A percentile compares a stretch with the other conserved stretches of the same genome.
phyloP scores from a whole-genome alignment of 305 asterid species.

The Solanum hybrid region DNA sequence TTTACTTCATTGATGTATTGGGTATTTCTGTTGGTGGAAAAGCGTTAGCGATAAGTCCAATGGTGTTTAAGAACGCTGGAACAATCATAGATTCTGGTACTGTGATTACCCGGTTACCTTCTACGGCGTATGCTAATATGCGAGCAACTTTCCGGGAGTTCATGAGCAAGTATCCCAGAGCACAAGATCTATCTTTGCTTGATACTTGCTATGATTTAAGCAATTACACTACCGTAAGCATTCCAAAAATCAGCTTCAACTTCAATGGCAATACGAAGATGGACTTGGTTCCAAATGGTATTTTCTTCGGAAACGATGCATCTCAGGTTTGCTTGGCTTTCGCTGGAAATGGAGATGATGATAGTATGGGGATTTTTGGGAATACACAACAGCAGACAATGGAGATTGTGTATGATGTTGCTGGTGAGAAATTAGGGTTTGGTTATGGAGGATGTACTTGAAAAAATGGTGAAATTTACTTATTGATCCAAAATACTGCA shows the following conservation, averaged over 20 bases:
- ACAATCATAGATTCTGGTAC: constrained; percentile 75
- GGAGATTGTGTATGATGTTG: constrained; percentile 73
- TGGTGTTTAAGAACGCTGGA: constrained; percentile 42
- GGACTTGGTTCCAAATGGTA: constrained; percentile 29
- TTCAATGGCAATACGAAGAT: constrained; percentile 40
- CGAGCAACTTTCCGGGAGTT: constrained; percentile 32
- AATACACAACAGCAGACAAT: constrained; percentile 57
- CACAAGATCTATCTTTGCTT: constrained; percentile 35
- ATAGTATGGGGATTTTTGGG: constrained; percentile 44
- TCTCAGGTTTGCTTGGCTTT: constrained; percentile 58
- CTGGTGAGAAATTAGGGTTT: constrained; percentile 70
- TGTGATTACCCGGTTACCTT: constrained; percentile 60
- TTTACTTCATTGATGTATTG: constrained; percentile 42
- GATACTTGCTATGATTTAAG: constrained; percentile 66
- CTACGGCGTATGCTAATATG: constrained; percentile 40
- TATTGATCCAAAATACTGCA: background rate
- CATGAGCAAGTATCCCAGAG: constrained; percentile 50
- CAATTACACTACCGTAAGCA: constrained; percentile 9
- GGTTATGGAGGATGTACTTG: constrained; percentile 45
- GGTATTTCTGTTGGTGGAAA: constrained; percentile 40
- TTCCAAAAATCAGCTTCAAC: constrained; percentile 43
- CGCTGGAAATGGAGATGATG: constrained; percentile 38
- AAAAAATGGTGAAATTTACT: background rate
- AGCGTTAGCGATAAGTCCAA: constrained; percentile 26
- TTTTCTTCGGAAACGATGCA: constrained; percentile 8